Percentiles rank a stretch among this genome's conserved stretches.
Conservation (phyloP, 2,329 filamentous ascomycete genomes). For the Chalaropsis thielavioides region DNA sequence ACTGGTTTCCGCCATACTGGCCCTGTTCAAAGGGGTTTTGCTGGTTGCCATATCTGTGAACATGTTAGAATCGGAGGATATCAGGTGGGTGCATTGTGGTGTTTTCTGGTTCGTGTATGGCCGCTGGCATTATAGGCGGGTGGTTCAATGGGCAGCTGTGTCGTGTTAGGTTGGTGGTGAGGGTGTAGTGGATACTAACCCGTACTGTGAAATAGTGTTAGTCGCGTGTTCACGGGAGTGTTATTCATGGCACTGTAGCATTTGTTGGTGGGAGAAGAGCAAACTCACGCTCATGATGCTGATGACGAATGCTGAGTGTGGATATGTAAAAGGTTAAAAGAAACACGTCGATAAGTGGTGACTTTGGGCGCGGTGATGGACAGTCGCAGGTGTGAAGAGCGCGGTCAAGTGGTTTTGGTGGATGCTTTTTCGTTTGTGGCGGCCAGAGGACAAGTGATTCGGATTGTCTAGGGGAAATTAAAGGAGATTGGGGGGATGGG, state of each 20-base stretch:
- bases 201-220: conserved; percentile 31
- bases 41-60: conserved; percentile 36
- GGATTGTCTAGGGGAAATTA: conserved; percentile 11
- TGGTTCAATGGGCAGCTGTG: not conserved
- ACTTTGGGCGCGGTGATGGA: not conserved
- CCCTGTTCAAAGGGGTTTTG: conserved; percentile 47
- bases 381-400: not conserved
- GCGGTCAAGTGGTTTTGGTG: not conserved
- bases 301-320: not conserved
- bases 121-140: not conserved
- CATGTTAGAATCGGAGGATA: not conserved
- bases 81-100: conserved; percentile 1
- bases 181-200: conserved; percentile 30
- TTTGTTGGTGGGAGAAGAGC: not conserved
- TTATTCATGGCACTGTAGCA: not conserved
- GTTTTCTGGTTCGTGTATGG: not conserved
- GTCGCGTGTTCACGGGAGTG: not conserved
- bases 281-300: conserved; percentile 15
- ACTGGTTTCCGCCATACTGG: conserved; percentile 26
- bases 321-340: not conserved
- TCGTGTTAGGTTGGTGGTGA: not conserved
- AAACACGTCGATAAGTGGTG: not conserved
- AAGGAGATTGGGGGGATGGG: conserved; percentile 10
- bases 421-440: not conserved
- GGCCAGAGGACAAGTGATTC: not conserved